A percentile compares a stretch with the other conserved stretches of the same genome.
Evolutionary conservation across 768 basidiomycete species (phyloP).

Genomic region (Auriscalpium vulgare): DNA sequence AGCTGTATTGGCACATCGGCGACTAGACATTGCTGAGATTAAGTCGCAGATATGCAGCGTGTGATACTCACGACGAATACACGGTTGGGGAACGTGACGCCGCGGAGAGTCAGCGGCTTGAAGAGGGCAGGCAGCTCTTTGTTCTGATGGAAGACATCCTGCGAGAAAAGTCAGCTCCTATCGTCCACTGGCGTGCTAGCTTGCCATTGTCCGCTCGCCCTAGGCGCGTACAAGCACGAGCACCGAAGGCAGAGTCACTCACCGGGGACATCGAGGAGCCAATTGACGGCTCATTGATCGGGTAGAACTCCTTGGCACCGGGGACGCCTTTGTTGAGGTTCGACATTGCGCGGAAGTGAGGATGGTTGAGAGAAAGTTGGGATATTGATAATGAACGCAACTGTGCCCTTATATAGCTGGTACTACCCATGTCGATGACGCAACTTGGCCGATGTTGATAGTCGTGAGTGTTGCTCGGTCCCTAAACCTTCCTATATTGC

Average conservation of each 20-base stretch:
- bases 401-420: no score
- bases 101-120: slow-evolving; percentile 52
- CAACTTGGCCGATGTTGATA: no score
- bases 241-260: slow-evolving; percentile 15
- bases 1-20: slow-evolving; percentile 81
- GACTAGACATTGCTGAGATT: slow-evolving; percentile 29
- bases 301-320: slow-evolving; percentile 46
- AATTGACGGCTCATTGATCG: slow-evolving; percentile 50
- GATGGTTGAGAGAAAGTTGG: not conserved
- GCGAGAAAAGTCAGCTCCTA: not conserved
- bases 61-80: slow-evolving; percentile 48
- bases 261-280: slow-evolving; percentile 35
- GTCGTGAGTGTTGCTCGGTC: no score
- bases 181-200: not conserved
- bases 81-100: slow-evolving; percentile 64
- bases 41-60: not conserved
- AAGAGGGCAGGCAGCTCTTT: slow-evolving; percentile 51
- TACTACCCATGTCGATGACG: no score
- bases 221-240: slow-evolving; percentile 3
- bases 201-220: not conserved
- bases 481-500: no score
- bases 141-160: slow-evolving; percentile 39
- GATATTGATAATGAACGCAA: no score
- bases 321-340: slow-evolving; percentile 40
- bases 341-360: not conserved